Evolutionary conservation across 2,329 filamentous ascomycete species (phyloP), one percentile per base, ranked within the genome.

Genomic region (Harringtonia lauricola): DNA sequence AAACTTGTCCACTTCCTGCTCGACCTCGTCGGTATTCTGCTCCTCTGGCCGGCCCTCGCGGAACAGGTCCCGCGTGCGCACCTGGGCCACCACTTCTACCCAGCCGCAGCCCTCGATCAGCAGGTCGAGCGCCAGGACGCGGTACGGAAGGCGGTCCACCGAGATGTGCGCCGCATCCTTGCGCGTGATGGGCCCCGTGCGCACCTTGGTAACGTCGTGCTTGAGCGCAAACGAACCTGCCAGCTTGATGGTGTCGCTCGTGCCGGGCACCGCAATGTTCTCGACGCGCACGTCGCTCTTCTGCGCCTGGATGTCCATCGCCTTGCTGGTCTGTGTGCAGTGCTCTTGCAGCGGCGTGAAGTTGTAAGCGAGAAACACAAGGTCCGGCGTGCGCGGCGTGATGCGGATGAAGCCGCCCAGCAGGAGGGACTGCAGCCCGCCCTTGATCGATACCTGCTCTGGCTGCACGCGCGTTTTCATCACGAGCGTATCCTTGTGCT

Each of bases 61-160:
- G 37, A 48, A 64, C 43, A 71, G 61, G 46, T 71, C 66, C 55
- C 63, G 73, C 15, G 70, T 75, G 41, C 90, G 77, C 10, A 94
- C 77, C 63, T 98, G 90, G 3, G 81, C 81, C 1, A 80, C 81
- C 34, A 98, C 62, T 62, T 98, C 92, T 3, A 98, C 74, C 85
- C 94, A 98, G 8, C 92, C 92, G 22, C 88, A 82, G 2, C 92
- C 88, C 59, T 96, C 90, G 40, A 98, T 79, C 14, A 98, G 66
- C 21, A 98, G 79, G 57, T 98, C 94, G 1, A 82, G 74, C 9
- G 83, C 79, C 47, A 92, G 71, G 2, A 96, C 79, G 14, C 76
- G 74, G 61, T 89, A 98, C 0, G 88, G 86, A 5, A 96, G 66
- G 15, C 70, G 66, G 2, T 86, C 79, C 1, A 83, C 72, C 44